Percentiles rank a stretch among this genome's conserved stretches.
These are phyloP conservation scores for Podospora australis DNA, from an alignment of 495 filamentous ascomycete genomes.

Conservation along the genomic window DNA sequence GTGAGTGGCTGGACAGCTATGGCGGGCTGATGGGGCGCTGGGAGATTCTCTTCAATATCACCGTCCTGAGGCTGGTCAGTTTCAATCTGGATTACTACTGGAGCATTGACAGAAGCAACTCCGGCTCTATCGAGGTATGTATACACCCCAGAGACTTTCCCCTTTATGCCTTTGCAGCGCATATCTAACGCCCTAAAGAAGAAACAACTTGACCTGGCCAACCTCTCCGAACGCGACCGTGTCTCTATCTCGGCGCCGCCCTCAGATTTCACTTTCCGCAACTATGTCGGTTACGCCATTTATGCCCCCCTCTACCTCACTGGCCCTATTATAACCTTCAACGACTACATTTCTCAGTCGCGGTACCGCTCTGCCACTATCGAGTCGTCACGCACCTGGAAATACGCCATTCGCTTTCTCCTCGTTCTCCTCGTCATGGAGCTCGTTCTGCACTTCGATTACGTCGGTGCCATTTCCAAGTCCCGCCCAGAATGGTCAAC, in stretches of 20 bases:
- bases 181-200: slow-evolving; percentile 76
- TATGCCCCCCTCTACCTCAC: slow-evolving; percentile 92
- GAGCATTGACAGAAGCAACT: slow-evolving; percentile 61
- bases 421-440: slow-evolving; percentile 86
- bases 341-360: slow-evolving; percentile 87
- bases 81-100: slow-evolving; percentile 98
- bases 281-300: slow-evolving; percentile 79
- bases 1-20: slow-evolving; percentile 61
- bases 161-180: neutral
- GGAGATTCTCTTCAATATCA: slow-evolving; percentile 96
- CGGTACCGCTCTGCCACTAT: slow-evolving; percentile 65
- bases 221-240: slow-evolving; percentile 81
- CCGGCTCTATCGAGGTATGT: slow-evolving; percentile 79
- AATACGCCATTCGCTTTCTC: slow-evolving; percentile 79
- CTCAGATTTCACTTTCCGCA: slow-evolving; percentile 68
- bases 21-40: slow-evolving; percentile 80
- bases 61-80: slow-evolving; percentile 85
- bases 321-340: slow-evolving; percentile 93
- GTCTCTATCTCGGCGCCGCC: slow-evolving; percentile 64
- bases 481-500: slow-evolving; percentile 66
- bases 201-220: slow-evolving; percentile 86
- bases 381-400: slow-evolving; percentile 55
- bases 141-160: neutral
- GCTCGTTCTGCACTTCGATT: slow-evolving; percentile 85
- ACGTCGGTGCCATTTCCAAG: slow-evolving; percentile 89